Conservation (phyloP, 139 green algal species). For the Pleodorina starrii region DNA sequence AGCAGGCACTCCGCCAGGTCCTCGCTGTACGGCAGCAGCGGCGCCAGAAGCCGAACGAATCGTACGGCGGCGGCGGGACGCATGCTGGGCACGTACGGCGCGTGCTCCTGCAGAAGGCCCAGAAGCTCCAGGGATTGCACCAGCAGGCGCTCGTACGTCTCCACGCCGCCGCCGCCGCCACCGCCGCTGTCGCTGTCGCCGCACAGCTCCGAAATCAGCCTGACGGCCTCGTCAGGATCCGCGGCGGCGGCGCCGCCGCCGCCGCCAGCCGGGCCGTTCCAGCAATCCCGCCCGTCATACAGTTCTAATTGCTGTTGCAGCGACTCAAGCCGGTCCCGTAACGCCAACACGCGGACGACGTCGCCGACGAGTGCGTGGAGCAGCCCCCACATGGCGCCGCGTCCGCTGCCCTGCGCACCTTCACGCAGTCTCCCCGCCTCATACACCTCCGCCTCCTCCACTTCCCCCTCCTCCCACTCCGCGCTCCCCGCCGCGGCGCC, state of each 20-base stretch:
- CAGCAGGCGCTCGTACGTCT: neutral
- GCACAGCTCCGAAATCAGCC: constrained; percentile 4
- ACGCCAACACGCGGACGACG: neutral
- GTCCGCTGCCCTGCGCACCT: neutral
- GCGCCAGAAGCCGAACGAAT: neutral
- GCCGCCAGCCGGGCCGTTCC: neutral
- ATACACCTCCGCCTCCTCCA: neutral
- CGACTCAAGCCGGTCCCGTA: neutral
- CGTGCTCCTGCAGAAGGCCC: neutral
- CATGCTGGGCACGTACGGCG: constrained; percentile 1
- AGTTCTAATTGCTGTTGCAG: too few species aligned
- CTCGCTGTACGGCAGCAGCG: constrained; percentile 32
- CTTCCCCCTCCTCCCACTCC: neutral
- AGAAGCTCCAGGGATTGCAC: neutral
- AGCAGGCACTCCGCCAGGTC: constrained; percentile 14
- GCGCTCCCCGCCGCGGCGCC: neutral
- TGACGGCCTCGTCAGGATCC: neutral
- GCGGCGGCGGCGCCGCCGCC: too few species aligned
- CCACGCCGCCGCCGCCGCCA: neutral
- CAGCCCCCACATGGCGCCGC: neutral
- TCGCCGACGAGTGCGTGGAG: neutral
- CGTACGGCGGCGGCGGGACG: neutral
- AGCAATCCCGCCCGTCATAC: too few species aligned
- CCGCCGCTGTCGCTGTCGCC: too few species aligned
- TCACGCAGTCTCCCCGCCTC: neutral